These are phyloP conservation scores for Trichoderma brevicompactum DNA, from an alignment of 2,329 filamentous ascomycete species.

Conservation along the genomic window DNA sequence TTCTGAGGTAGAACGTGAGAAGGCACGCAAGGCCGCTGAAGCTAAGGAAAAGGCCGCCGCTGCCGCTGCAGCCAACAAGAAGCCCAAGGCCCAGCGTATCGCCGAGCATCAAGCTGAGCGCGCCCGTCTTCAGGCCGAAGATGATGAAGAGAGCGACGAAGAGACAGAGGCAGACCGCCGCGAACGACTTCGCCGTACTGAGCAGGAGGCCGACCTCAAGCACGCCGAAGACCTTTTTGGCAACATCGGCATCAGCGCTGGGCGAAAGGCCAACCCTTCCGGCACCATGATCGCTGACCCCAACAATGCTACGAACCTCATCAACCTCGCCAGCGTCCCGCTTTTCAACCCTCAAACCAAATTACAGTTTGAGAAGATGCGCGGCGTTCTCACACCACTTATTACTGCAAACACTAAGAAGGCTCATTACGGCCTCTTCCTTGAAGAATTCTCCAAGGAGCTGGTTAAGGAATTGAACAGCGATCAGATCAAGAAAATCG, in stretches of 20 bases:
- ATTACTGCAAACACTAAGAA: conserved; percentile 79
- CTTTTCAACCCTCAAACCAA: conserved; percentile 92
- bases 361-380: conserved; percentile 79
- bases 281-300: conserved; percentile 70
- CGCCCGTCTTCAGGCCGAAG: conserved; percentile 55
- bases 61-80: conserved; percentile 87
- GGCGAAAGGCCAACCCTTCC: conserved; percentile 69
- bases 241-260: conserved; percentile 67
- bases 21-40: conserved; percentile 83
- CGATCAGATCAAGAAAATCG: conserved; percentile 95
- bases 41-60: conserved; percentile 88
- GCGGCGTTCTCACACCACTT: conserved; percentile 78
- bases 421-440: conserved; percentile 85
- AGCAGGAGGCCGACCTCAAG: conserved; percentile 85
- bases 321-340: conserved; percentile 79
- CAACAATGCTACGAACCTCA: conserved; percentile 73
- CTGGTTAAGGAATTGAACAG: conserved; percentile 85
- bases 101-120: conserved; percentile 73
- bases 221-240: conserved; percentile 93
- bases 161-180: conserved; percentile 75
- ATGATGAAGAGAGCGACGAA: conserved; percentile 65
- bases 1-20: conserved; percentile 95
- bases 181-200: conserved; percentile 74
- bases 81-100: conserved; percentile 84
- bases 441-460: conserved; percentile 88